Evolutionary conservation across 306 rosid genomes (phyloP), one percentile per base, ranked within the genome.

Genomic region (Luffa aegyptiaca): DNA sequence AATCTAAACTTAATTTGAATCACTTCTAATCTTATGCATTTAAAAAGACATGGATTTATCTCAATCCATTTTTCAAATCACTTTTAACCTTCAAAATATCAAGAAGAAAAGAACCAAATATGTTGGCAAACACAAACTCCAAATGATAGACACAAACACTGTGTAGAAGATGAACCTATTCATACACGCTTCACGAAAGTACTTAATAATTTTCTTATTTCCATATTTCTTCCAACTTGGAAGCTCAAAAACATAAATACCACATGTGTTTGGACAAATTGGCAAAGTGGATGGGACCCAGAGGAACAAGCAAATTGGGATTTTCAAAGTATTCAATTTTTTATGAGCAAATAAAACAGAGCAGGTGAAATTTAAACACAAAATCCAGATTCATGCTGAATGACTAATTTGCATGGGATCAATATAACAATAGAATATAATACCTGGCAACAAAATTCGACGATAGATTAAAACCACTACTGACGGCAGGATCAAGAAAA

Each of bases 361-460:
- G 13, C 45, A 45, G 7, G 21, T 45, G 5, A 26, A 48, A 44
- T 42, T 71, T 71, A 11, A 56, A n/a, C 0, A 5, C 42, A 62
- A 51, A 74, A 53, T 17, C 5, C 36, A 53, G 48, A 53, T 35
- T 74, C 14, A 42, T 7, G n/a, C 44, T 17, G 8, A 45, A 20
- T 79, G 78, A n/a, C 8, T 5, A 14, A 44, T 44, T 20, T 37
- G 46, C 13, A 33, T 6, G 35, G 46, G 12, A 70, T n/a, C 21
- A 9, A 70, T 21, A 26, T 26, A 26, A 26, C 31, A 26, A 26
- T 26, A 45, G 8, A 66, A 9, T 26, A 26, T 26, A 26, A 26
- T 87, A 94, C 99, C 99, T 96, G 71, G 96, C 78, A 37, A 89
- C 92, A 20, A 98, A 93, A 84, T 96, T 97, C 14, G 99, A 96